These are phyloP conservation scores for Citrus hindsii DNA, from an alignment of 345 rosid species.

Conservation along the genomic window DNA sequence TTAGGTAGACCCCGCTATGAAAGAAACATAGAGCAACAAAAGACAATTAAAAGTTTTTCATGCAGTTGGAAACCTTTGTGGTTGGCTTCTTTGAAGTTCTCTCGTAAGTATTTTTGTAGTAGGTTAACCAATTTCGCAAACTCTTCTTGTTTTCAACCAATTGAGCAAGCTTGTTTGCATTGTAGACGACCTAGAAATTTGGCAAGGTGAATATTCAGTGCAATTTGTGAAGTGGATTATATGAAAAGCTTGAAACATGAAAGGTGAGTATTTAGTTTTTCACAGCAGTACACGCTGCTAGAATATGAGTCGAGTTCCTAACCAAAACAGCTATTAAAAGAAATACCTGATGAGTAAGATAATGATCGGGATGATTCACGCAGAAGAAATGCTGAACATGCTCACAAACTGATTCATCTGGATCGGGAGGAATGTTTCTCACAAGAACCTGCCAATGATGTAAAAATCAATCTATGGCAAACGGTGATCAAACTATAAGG, in stretches of 20 bases:
- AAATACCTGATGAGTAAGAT: constrained; percentile 82
- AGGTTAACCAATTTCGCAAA: constrained; percentile 69
- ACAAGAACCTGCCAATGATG: constrained; percentile 68
- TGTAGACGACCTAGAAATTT: constrained; percentile 57
- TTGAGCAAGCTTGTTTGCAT: constrained; percentile 78
- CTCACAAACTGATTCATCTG: constrained; percentile 89
- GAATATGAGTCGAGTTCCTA: neutral
- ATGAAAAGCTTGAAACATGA: neutral
- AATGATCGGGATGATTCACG: constrained; percentile 91
- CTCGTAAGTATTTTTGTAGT: constrained; percentile 67
- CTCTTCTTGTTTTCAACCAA: constrained; percentile 68
- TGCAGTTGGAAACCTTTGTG: constrained; percentile 58
- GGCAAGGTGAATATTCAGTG: constrained; percentile 6
- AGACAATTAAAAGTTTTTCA: constrained; percentile 6
- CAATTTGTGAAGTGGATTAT: neutral
- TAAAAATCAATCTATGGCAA: neutral
- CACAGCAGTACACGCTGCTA: neutral
- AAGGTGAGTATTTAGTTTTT: neutral
- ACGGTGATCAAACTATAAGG: neutral
- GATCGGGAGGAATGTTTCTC: constrained; percentile 95
- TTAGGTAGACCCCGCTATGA: constrained; percentile 5
- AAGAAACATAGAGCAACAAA: constrained; percentile 1
- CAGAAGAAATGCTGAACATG: constrained; percentile 94
- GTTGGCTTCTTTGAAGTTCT: constrained; percentile 58
- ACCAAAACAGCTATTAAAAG: constrained; percentile 2